These are phyloP conservation scores for Fusarium transvaalense DNA, from an alignment of 2,329 filamentous ascomycete species.

Conservation along the genomic window DNA sequence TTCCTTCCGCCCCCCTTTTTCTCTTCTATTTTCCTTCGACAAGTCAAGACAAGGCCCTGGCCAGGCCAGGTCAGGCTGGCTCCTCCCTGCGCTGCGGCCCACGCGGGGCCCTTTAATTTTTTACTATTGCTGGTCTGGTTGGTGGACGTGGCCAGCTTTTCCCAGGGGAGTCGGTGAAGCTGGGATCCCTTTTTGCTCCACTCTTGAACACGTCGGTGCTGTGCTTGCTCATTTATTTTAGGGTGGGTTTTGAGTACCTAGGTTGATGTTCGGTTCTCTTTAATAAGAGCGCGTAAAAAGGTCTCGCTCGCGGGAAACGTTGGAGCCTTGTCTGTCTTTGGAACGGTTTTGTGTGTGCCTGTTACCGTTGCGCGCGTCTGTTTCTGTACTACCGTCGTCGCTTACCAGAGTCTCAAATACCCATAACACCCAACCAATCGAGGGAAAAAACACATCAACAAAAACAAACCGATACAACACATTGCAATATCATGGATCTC, in stretches of 20 bases:
- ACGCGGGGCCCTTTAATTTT: conserved; percentile 41
- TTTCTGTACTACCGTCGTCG: conserved; percentile 5
- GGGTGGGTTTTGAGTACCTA: conserved; percentile 24
- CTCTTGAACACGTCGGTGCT: conserved; percentile 38
- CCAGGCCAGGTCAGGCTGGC: conserved; percentile 19
- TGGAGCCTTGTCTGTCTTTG: conserved; percentile 27
- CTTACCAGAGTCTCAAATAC: conserved; percentile 13
- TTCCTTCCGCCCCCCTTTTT: conserved; percentile 11
- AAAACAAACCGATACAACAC: conserved; percentile 8
- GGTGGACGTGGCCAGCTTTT: conserved; percentile 40
- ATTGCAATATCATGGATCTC: conserved; percentile 42
- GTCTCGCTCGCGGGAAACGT: conserved; percentile 31
- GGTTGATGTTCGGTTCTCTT: conserved; percentile 28
- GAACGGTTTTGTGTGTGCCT: conserved; percentile 5
- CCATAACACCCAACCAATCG: neutral
- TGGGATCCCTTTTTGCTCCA: conserved; percentile 41
- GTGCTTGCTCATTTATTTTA: conserved; percentile 40
- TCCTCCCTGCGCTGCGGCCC: conserved; percentile 34
- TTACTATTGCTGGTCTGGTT: conserved; percentile 31
- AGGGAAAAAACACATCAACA: neutral
- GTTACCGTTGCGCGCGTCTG: conserved; percentile 18
- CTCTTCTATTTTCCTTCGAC: neutral
- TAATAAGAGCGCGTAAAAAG: conserved; percentile 30
- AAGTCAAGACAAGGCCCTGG: neutral
- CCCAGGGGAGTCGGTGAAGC: conserved; percentile 43